Evolutionary conservation across 2,329 filamentous ascomycete genomes (phyloP).

Genomic region (Talaromyces sp.): DNA sequence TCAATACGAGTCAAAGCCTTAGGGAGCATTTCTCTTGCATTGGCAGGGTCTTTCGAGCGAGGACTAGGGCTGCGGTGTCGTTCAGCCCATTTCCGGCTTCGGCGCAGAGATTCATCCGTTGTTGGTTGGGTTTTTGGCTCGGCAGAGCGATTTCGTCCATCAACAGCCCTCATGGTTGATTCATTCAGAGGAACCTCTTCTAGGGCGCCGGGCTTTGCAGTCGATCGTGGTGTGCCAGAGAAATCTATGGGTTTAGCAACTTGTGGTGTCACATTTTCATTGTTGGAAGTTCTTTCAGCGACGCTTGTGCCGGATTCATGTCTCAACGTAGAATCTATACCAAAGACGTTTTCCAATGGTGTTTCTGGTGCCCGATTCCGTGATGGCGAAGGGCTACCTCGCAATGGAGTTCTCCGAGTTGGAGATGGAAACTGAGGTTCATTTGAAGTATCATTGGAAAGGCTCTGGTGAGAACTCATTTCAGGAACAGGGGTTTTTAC

Average conservation of each 20-base stretch:
- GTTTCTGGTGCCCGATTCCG: constrained; percentile 15
- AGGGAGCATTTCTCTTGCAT: constrained; percentile 42
- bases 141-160: constrained; percentile 14
- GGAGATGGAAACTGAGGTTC: constrained; percentile 22
- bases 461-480: constrained; percentile 12
- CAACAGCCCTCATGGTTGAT: constrained; percentile 25
- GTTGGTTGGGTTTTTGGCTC: constrained; percentile 16
- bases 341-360: constrained; percentile 8
- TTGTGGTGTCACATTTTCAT: constrained; percentile 28
- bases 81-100: constrained; percentile 39
- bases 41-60: constrained; percentile 41
- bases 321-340: constrained; percentile 9
- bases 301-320: constrained; percentile 7
- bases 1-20: constrained; percentile 42
- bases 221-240: constrained; percentile 24
- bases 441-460: constrained; percentile 9
- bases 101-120: constrained; percentile 30
- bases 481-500: constrained; percentile 15
- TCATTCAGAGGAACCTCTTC: constrained; percentile 46
- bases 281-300: constrained; percentile 13
- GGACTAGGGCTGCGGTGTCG: constrained; percentile 40
- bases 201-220: constrained; percentile 33
- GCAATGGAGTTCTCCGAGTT: constrained; percentile 22
- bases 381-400: constrained; percentile 23
- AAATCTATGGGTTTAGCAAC: constrained; percentile 18